phyloP scores from a whole-genome alignment of 176 grass and related monocot species.

The Aegilops umbellulata region DNA sequence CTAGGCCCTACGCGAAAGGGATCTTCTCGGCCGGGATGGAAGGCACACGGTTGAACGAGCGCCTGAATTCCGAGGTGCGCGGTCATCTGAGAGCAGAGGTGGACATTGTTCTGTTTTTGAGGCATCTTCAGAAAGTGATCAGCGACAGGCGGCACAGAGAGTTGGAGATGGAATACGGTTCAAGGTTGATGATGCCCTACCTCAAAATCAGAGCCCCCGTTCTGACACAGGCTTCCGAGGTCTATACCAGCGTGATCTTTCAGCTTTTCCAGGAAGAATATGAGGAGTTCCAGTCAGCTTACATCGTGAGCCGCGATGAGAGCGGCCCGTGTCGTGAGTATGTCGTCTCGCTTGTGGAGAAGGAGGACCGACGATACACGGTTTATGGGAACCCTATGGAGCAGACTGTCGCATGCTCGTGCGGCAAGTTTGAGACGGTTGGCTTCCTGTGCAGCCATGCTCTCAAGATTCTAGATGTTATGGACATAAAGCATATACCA shows the following conservation, averaged over 20 bases:
- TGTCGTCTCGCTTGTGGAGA: slow-evolving; percentile 56
- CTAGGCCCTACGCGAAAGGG: slow-evolving; percentile 52
- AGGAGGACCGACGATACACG: slow-evolving; percentile 40
- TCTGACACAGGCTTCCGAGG: slow-evolving; percentile 51
- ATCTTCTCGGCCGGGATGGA: slow-evolving; percentile 66
- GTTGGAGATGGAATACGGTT: slow-evolving; percentile 50
- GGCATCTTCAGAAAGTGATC: slow-evolving; percentile 43
- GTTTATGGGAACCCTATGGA: slow-evolving; percentile 53
- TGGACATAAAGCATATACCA: slow-evolving; percentile 69
- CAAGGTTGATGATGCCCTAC: slow-evolving; percentile 44
- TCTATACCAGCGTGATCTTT: slow-evolving; percentile 64
- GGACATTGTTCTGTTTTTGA: slow-evolving; percentile 40
- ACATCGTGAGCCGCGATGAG: slow-evolving; percentile 55
- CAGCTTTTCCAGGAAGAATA: slow-evolving; percentile 66
- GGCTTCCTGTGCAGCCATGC: slow-evolving; percentile 65
- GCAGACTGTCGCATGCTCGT: slow-evolving; percentile 52
- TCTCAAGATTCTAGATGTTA: slow-evolving; percentile 63
- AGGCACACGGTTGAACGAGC: slow-evolving; percentile 45
- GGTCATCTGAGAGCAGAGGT: slow-evolving; percentile 48
- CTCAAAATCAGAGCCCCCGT: slow-evolving; percentile 43
- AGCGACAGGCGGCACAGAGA: slow-evolving; percentile 47
- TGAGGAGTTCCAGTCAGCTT: slow-evolving; percentile 60
- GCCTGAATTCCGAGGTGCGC: slow-evolving; percentile 31
- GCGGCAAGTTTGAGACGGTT: slow-evolving; percentile 62
- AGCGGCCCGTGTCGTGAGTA: slow-evolving; percentile 40